Base-by-base conservation (phyloP, 2,329 filamentous ascomycete genomes). In the Alternaria sp. region DNA sequence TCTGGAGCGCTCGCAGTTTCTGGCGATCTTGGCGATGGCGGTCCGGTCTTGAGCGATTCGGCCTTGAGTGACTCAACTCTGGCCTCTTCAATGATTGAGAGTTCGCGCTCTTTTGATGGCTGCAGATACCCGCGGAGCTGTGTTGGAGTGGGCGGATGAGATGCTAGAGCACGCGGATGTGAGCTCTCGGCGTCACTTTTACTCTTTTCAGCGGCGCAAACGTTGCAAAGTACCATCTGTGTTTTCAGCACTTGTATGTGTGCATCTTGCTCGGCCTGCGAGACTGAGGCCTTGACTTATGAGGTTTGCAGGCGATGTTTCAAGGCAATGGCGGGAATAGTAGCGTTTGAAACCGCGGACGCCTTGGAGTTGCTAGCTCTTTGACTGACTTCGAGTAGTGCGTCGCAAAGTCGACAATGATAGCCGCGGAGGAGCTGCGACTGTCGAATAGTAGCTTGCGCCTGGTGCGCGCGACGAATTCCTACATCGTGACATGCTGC, bases 151-250 rank as follows among this genome's bases (percentile, higher is more conserved):
- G 28, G 24, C 7, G 41, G 41, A 30, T 43, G 41, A 14, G 41
- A 46, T 18, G 58, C 48, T 42, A 48, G n/a, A n/a, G 14, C 28
- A 53, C 30, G 30, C 32, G 42, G 42, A 48, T 38, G 47, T 12
- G 48, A 18, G n/a, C 28, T 32, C 3, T 42, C 51, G 38, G 26
- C 26, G 4, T 39, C 36, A 26, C 24, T 7, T 43, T 30, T 14
- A 18, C 11, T 53, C 18, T 53, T 36, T 44, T 52, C 54, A 32
- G 54, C 58, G 28, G 48, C 49, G 48, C 58, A 61, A 36, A 38
- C 43, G 16, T 61, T 49, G 48, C 58, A 61, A 28, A 61, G 58
- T 42, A 61, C 58, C 58, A 61, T 61, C 8, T 18, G 39, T n/a
- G 2, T 56, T 20, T 56, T 41, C 24, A 55, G 52, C 52, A 59